A percentile compares a stretch with the other conserved stretches of the same genome.
phyloP scores from a whole-genome alignment of 2,329 filamentous ascomycete genomes.

The Colletotrichum cereale region DNA sequence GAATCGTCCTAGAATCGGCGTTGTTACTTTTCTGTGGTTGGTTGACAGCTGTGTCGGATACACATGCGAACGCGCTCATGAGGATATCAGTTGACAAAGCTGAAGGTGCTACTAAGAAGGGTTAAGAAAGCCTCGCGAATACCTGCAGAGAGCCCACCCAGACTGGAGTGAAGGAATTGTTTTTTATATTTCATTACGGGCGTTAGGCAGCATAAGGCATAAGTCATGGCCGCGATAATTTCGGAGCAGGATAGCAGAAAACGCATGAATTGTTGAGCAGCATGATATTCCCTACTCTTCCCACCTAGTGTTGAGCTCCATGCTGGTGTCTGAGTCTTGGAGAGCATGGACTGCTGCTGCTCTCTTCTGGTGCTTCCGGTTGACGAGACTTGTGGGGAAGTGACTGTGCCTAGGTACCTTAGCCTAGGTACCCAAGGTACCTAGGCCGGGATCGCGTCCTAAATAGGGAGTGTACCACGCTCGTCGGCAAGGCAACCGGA shows the following conservation, averaged over 20 bases:
- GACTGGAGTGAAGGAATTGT: not conserved
- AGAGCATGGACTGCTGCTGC: not conserved
- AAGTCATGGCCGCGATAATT: slow-evolving; percentile 28
- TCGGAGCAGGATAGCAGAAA: slow-evolving; percentile 23
- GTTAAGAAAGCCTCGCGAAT: slow-evolving; percentile 19
- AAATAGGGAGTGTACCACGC: not conserved
- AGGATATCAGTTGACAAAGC: slow-evolving; percentile 26
- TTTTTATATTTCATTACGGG: slow-evolving; percentile 19
- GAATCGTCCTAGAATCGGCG: slow-evolving; percentile 19
- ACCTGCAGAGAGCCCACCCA: slow-evolving; percentile 13
- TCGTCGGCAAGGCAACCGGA: slow-evolving; percentile 4
- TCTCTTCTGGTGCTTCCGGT: not conserved
- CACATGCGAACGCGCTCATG: slow-evolving; percentile 38
- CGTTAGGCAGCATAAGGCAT: slow-evolving; percentile 37
- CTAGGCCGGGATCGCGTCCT: not conserved
- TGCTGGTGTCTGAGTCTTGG: too few species aligned
- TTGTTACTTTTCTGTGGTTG: slow-evolving; percentile 26
- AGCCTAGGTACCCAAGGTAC: not conserved
- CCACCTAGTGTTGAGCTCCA: not conserved
- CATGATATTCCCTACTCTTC: not conserved
- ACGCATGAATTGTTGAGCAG: not conserved
- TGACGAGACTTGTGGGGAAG: not conserved
- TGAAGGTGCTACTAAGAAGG: slow-evolving; percentile 18
- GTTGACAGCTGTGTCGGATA: slow-evolving; percentile 36
- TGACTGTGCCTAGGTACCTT: not conserved